A percentile compares a stretch with the other conserved stretches of the same genome.
These are phyloP conservation scores for Oryza brachyantha DNA, from an alignment of 176 grass and related monocot genomes.

Conservation along the genomic window DNA sequence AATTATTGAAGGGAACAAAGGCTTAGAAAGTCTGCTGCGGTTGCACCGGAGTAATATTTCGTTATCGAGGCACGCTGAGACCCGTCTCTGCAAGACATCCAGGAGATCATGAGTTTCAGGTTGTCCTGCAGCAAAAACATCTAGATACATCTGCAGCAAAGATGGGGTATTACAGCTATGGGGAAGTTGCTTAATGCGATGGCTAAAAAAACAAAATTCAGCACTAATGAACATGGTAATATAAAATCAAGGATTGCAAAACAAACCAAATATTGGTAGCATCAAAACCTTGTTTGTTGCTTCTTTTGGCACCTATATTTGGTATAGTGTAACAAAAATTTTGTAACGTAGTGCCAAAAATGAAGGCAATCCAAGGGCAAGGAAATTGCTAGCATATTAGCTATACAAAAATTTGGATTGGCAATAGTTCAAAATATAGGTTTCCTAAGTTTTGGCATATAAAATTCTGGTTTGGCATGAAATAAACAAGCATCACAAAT, in stretches of 20 bases:
- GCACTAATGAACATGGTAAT: not conserved
- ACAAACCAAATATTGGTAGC: too few species aligned
- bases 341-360: not conserved
- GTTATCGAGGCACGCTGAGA: conserved; percentile 79
- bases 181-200: not conserved
- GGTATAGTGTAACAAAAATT: not conserved
- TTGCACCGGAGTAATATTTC: conserved; percentile 20
- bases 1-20: conserved; percentile 31
- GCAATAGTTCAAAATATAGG: not conserved
- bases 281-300: not conserved
- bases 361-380: not conserved
- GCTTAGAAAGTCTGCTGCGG: not conserved
- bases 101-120: conserved; percentile 22
- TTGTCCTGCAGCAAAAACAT: conserved; percentile 8
- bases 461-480: too few species aligned
- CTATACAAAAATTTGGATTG: too few species aligned
- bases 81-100: conserved; percentile 66
- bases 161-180: not conserved
- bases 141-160: conserved; percentile 2
- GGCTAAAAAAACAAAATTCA: not conserved
- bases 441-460: too few species aligned
- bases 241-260: too few species aligned
- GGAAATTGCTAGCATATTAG: not conserved
- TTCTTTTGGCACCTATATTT: not conserved
- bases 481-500: too few species aligned